Percentiles rank a stretch among this genome's conserved stretches.
Evolutionary conservation across 495 filamentous ascomycete genomes (phyloP).

Genomic region (Physcia stellaris): DNA sequence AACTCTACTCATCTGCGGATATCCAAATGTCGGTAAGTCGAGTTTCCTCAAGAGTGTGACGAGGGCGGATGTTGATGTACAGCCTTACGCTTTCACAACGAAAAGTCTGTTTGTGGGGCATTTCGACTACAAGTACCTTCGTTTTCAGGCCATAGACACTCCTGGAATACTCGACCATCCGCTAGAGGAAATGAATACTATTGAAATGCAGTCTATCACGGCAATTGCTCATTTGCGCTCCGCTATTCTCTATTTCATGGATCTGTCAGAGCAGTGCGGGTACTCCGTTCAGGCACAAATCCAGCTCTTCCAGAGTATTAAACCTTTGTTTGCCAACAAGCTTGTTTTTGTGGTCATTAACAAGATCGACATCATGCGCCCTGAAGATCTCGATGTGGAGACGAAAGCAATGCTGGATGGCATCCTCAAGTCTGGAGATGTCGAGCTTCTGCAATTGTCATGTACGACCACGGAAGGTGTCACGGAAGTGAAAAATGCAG

Average conservation of each 20-base stretch:
- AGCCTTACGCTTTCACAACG: constrained; percentile 97
- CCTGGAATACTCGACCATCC: constrained; percentile 96
- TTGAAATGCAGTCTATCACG: constrained; percentile 97
- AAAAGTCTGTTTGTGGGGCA: constrained; percentile 96
- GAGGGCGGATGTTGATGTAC: constrained; percentile 91
- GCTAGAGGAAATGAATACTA: constrained; percentile 98
- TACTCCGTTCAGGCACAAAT: constrained; percentile 89
- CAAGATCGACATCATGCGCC: constrained; percentile 85
- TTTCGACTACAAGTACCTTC: constrained; percentile 96
- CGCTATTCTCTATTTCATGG: constrained; percentile 95
- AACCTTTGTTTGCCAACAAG: constrained; percentile 93
- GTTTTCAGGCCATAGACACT: constrained; percentile 81
- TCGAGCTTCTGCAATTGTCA: constrained; percentile 81
- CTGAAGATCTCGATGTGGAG: constrained; percentile 77
- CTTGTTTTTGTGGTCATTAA: constrained; percentile 92
- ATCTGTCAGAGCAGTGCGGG: constrained; percentile 93
- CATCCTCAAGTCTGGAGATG: constrained; percentile 70
- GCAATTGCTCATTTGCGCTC: constrained; percentile 92
- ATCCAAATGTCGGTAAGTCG: constrained; percentile 96
- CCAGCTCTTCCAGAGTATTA: constrained; percentile 86
- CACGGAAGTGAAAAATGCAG: constrained; percentile 85
- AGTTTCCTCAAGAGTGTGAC: constrained; percentile 86
- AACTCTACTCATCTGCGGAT: constrained; percentile 89
- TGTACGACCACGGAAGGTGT: constrained; percentile 93
- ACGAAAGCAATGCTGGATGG: constrained; percentile 63